Evolutionary conservation across 2,329 filamentous ascomycete genomes (phyloP).

Genomic region (Amesomyces nigricolor): DNA sequence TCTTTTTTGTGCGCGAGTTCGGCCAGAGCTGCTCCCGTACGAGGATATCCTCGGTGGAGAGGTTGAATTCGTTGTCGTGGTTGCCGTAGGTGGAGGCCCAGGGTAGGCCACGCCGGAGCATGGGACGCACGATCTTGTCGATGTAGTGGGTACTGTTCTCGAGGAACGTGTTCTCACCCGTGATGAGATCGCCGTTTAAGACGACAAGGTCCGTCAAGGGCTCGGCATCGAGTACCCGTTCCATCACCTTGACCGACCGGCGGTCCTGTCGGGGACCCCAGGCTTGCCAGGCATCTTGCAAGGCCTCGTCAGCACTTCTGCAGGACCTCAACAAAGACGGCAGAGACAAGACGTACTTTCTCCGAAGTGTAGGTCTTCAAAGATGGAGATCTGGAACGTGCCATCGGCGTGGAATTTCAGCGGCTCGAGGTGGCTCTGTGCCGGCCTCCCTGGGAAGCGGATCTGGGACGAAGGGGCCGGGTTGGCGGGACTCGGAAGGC

Average conservation of each 20-base stretch:
- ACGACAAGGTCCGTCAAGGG: constrained; percentile 46
- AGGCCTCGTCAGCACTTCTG: too few relatives aligned
- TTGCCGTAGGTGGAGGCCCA: constrained; percentile 59
- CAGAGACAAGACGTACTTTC: constrained; percentile 45
- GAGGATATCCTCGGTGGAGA: constrained; percentile 31
- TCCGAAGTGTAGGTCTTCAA: constrained; percentile 67
- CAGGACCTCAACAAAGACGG: too few relatives aligned
- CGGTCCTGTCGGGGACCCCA: constrained; percentile 37
- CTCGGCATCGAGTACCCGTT: constrained; percentile 32
- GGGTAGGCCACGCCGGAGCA: constrained; percentile 40
- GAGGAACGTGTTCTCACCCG: constrained; percentile 49
- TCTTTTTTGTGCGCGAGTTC: constrained; percentile 24
- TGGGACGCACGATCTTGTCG: constrained; percentile 43
- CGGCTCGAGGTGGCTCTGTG: neutral
- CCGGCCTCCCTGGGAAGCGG: neutral
- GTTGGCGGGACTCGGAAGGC: neutral
- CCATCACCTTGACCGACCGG: constrained; percentile 33
- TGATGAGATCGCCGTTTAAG: constrained; percentile 58
- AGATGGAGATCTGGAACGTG: constrained; percentile 52
- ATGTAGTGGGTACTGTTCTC: constrained; percentile 46
- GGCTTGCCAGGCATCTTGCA: constrained; percentile 37
- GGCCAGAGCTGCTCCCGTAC: constrained; percentile 25
- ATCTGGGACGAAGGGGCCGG: neutral
- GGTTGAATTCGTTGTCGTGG: constrained; percentile 44
- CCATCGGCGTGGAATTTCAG: constrained; percentile 38